Evolutionary conservation across 164 flowering plant species (phyloP).

Genomic region (Brasenia schreberi): DNA sequence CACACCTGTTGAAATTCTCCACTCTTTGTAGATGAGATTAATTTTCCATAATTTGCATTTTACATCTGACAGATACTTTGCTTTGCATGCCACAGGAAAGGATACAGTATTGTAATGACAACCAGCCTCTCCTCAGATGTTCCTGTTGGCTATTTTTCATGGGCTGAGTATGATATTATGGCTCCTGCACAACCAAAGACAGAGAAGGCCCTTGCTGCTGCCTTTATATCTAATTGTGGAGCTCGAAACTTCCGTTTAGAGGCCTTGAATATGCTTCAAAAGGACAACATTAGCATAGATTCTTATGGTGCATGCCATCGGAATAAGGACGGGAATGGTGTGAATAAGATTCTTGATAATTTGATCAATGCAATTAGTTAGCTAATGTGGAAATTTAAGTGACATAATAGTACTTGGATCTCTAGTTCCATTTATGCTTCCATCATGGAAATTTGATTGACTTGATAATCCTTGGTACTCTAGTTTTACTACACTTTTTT

Average conservation of each 20-base stretch:
- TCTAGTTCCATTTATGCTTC: too few species aligned
- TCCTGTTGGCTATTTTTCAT: constrained; percentile 98
- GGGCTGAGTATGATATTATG: constrained; percentile 98
- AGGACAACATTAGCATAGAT: constrained; percentile 52
- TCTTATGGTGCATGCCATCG: constrained; percentile 94
- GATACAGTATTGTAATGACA: constrained; percentile 73
- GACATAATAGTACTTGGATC: too few species aligned
- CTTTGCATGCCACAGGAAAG: constrained; percentile 39
- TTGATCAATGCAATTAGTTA: background rate
- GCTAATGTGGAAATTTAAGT: background rate
- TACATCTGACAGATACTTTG: background rate
- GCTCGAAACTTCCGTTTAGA: constrained; percentile 85
- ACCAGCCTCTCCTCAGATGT: constrained; percentile 99
- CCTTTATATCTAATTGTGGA: constrained; percentile 93
- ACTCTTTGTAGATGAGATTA: background rate
- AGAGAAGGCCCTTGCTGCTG: constrained; percentile 84
- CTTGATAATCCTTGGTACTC: too few species aligned
- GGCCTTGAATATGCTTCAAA: constrained; percentile 72
- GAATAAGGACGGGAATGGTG: constrained; percentile 80
- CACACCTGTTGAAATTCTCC: background rate
- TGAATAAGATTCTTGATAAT: background rate
- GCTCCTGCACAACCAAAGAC: constrained; percentile 84
- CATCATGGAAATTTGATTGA: too few species aligned
- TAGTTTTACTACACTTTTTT: too few species aligned
- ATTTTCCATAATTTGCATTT: background rate